Conservation (phyloP, 768 basidiomycete genomes). For the Russula virescens region DNA sequence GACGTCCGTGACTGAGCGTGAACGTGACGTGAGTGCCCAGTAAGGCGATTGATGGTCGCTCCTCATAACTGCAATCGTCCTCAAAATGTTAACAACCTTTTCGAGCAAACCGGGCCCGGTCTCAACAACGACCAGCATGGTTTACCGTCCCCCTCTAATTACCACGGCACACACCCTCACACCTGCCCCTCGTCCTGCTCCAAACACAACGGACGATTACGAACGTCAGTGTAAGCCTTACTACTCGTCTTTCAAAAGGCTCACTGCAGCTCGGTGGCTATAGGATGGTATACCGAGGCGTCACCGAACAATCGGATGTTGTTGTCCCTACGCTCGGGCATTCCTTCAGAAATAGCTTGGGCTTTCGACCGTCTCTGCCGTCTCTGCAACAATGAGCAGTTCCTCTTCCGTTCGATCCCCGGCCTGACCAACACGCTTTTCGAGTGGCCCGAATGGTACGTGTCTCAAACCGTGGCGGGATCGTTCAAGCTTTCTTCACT, state of each 20-base stretch:
- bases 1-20: background rate
- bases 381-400: constrained; percentile 72
- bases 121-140: constrained; percentile 17
- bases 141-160: constrained; percentile 21
- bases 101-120: constrained; percentile 18
- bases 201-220: constrained; percentile 60
- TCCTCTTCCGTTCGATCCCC: constrained; percentile 63
- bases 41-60: too few species aligned
- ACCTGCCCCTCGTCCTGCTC: constrained; percentile 11
- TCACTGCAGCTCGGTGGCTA: constrained; percentile 8
- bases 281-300: constrained; percentile 85
- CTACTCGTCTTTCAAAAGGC: constrained; percentile 4
- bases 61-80: background rate
- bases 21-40: background rate
- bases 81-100: constrained; percentile 25
- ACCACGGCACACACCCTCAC: constrained; percentile 6
- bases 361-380: constrained; percentile 82
- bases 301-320: constrained; percentile 81
- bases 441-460: constrained; percentile 86
- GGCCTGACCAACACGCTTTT: constrained; percentile 80
- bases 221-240: constrained; percentile 45
- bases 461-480: constrained; percentile 32
- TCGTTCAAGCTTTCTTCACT: constrained; percentile 30
- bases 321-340: constrained; percentile 80
- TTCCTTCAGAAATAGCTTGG: constrained; percentile 81